Evolutionary conservation across 2,329 filamentous ascomycete genomes (phyloP).

Genomic region (Cercospora sojina): DNA sequence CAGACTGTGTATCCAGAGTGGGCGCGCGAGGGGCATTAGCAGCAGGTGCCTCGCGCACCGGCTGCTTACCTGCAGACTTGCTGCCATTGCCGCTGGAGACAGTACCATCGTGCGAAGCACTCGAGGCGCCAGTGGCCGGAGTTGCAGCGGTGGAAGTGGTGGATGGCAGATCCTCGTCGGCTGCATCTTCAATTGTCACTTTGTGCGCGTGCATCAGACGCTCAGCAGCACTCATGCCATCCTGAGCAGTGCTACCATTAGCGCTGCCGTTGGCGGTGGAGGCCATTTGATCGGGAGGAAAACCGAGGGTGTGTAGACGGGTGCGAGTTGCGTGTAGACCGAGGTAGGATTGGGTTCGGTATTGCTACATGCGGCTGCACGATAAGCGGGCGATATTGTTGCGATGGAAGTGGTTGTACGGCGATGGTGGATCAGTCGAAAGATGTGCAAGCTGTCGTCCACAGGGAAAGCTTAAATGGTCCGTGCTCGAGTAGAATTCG

Average conservation of each 20-base stretch:
- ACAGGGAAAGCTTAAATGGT: background rate
- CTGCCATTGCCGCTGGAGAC: slow-evolving; percentile 53
- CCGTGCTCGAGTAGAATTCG: background rate
- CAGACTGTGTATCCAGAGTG: slow-evolving; percentile 75
- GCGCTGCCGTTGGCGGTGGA: slow-evolving; percentile 27
- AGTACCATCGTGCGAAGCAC: slow-evolving; percentile 38
- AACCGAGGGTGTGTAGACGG: slow-evolving; percentile 20
- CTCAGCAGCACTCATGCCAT: slow-evolving; percentile 51
- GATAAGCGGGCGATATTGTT: slow-evolving; percentile 19
- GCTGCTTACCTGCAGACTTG: slow-evolving; percentile 69
- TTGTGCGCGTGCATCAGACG: slow-evolving; percentile 55
- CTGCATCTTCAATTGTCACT: slow-evolving; percentile 74
- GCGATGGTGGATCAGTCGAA: background rate
- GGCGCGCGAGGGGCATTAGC: slow-evolving; percentile 35
- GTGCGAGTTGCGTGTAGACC: slow-evolving; percentile 20
- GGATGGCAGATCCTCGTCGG: slow-evolving; percentile 72
- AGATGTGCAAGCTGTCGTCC: background rate
- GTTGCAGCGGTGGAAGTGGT: slow-evolving; percentile 50
- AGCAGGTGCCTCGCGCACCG: slow-evolving; percentile 50
- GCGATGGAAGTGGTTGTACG: slow-evolving; percentile 16
- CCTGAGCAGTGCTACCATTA: slow-evolving; percentile 22
- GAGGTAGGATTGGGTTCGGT: slow-evolving; percentile 2
- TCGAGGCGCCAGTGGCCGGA: slow-evolving; percentile 47
- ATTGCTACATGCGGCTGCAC: slow-evolving; percentile 5
- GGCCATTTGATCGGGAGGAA: slow-evolving; percentile 29